A percentile compares a stretch with the other conserved stretches of the same genome.
Conservation (phyloP, 1,139 yeast genomes). For the Suhomyces kunorum region DNA sequence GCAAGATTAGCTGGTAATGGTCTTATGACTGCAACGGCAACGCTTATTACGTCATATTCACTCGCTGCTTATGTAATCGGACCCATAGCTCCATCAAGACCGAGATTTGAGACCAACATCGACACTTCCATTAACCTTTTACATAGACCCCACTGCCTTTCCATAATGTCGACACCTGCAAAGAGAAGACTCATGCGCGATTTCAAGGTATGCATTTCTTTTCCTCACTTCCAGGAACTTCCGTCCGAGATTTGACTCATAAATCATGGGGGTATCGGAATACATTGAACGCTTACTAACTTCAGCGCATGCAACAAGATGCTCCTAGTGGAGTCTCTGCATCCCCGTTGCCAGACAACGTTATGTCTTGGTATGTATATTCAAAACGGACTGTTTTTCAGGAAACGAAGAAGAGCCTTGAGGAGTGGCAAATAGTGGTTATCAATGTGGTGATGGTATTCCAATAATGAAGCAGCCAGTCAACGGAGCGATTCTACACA, state of each 20-base stretch:
- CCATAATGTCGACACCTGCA: slow-evolving; percentile 90
- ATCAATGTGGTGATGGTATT: too few species aligned
- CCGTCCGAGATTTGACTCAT: background rate
- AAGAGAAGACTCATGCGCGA: slow-evolving; percentile 98
- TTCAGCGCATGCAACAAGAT: slow-evolving; percentile 90
- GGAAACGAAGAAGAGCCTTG: background rate
- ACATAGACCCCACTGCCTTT: background rate
- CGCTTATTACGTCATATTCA: background rate
- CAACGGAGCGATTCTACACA: too few species aligned
- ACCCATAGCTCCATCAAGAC: background rate
- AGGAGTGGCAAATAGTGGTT: background rate
- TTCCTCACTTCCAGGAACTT: background rate
- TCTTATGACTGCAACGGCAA: too few species aligned
- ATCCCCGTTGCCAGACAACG: slow-evolving; percentile 94
- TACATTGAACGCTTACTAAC: slow-evolving; percentile 18
- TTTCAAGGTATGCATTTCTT: slow-evolving; percentile 61
- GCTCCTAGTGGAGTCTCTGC: slow-evolving; percentile 99
- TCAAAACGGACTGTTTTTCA: background rate
- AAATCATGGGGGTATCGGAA: background rate
- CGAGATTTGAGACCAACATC: background rate
- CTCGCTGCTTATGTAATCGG: background rate
- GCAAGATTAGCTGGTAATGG: too few species aligned
- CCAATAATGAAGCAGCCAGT: too few species aligned
- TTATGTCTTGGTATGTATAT: slow-evolving; percentile 72
- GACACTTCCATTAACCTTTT: slow-evolving; percentile 1